Evolutionary conservation across 148 eudicot genomes (phyloP).

Genomic region (Chenopodium suecicum): DNA sequence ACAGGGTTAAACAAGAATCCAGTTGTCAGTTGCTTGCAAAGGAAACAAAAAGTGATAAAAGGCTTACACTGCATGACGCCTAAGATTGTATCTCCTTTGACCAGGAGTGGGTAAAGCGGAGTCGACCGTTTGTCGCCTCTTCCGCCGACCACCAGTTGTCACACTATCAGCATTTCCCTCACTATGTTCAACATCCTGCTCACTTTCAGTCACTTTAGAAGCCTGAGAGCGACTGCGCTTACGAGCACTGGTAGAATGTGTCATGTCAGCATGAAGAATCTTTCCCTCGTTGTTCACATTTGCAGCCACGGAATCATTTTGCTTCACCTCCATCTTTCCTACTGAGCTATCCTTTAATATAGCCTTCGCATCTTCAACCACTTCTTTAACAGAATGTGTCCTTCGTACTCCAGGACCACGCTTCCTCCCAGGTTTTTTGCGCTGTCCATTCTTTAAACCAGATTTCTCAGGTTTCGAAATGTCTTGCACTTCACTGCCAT

Average conservation of each 20-base stretch:
- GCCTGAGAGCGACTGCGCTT: constrained; percentile 58
- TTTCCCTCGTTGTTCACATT: constrained; percentile 35
- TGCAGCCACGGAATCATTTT: constrained; percentile 26
- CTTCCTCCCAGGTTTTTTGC: constrained; percentile 34
- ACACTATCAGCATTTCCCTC: constrained; percentile 74
- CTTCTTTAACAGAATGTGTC: constrained; percentile 57
- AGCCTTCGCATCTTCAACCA: constrained; percentile 60
- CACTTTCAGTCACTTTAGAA: constrained; percentile 47
- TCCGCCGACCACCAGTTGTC: constrained; percentile 56
- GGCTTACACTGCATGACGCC: constrained; percentile 73
- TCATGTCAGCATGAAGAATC: constrained; percentile 31
- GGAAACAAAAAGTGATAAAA: neutral
- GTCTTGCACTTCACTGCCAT: constrained; percentile 34
- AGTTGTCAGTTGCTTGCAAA: neutral
- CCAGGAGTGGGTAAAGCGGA: constrained; percentile 55
- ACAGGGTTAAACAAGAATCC: neutral
- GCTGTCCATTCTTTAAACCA: constrained; percentile 36
- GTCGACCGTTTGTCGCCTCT: constrained; percentile 64
- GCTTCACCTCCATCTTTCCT: constrained; percentile 24
- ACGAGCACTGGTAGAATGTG: constrained; percentile 34
- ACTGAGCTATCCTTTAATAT: constrained; percentile 39
- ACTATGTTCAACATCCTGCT: constrained; percentile 52
- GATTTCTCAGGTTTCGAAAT: constrained; percentile 62
- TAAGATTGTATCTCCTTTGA: constrained; percentile 75
- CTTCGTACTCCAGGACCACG: constrained; percentile 40